phyloP scores from a whole-genome alignment of 164 flowering plant species.

The Aristolochia contorta region DNA sequence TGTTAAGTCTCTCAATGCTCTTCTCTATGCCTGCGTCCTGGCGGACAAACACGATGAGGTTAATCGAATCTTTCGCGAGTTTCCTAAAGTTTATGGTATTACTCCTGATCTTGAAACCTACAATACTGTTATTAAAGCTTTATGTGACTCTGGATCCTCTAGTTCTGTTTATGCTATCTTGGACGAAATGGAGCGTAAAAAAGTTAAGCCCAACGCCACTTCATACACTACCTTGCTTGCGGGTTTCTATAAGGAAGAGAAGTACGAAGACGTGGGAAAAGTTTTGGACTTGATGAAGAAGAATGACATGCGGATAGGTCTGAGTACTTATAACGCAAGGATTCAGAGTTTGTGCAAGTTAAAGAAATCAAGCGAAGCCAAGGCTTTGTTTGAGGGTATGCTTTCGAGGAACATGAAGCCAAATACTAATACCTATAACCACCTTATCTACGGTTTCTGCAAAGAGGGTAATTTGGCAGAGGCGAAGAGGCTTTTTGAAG shows the following conservation, averaged over 20 bases:
- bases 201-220: slow-evolving; percentile 39
- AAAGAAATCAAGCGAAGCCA: slow-evolving; percentile 51
- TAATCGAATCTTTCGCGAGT: slow-evolving; percentile 29
- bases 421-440: slow-evolving; percentile 38
- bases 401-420: slow-evolving; percentile 50
- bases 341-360: slow-evolving; percentile 69
- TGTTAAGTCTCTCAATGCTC: slow-evolving; percentile 42
- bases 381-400: slow-evolving; percentile 48
- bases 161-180: slow-evolving; percentile 47
- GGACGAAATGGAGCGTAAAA: slow-evolving; percentile 64
- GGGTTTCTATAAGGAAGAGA: slow-evolving; percentile 72
- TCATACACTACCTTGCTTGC: slow-evolving; percentile 41
- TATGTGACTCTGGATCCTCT: slow-evolving; percentile 47
- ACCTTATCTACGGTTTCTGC: slow-evolving; percentile 68
- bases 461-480: slow-evolving; percentile 63
- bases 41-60: slow-evolving; percentile 32
- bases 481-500: slow-evolving; percentile 46
- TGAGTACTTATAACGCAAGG: slow-evolving; percentile 50
- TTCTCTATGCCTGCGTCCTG: slow-evolving; percentile 44
- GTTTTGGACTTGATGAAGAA: slow-evolving; percentile 58
- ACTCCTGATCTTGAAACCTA: slow-evolving; percentile 50
- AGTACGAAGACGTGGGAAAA: slow-evolving; percentile 55
- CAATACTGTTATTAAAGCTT: slow-evolving; percentile 59
- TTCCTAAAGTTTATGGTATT: slow-evolving; percentile 37
- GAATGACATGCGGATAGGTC: slow-evolving; percentile 20